These are phyloP conservation scores for Triticum aestivum DNA, from an alignment of 176 grass and related monocot genomes.

Conservation along the genomic window IWGSC_CS_RefSeq_v2.1 NC_057795.1:75301841-75302340, in stretches of 20 bases:
- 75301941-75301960: constrained; percentile 98
- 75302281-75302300: constrained; percentile 91
- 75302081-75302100: constrained; percentile 78
- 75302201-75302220: constrained; percentile 83
- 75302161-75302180: constrained; percentile 98
- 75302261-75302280: constrained; percentile 97
- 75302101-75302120: constrained; percentile 91
- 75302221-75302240: constrained; percentile 95
- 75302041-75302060: constrained; percentile 80
- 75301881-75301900: constrained; percentile 74
- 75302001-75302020: constrained; percentile 99
- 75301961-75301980: constrained; percentile 84
- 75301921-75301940: constrained; percentile 85
- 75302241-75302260: constrained; percentile 99
- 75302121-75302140: constrained; percentile 93
- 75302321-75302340: constrained; percentile 94
- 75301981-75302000: constrained; percentile 94
- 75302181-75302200: constrained; percentile 83
- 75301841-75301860: constrained; percentile 97
- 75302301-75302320: constrained; percentile 92
- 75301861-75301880: constrained; percentile 98
- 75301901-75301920: constrained; percentile 87
- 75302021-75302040: constrained; percentile 91
- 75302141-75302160: constrained; percentile 94
- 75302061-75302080: constrained; percentile 84